These are phyloP conservation scores for Dendrobium officinale DNA, from an alignment of 106 monocot species.

Conservation along the genomic window DNA sequence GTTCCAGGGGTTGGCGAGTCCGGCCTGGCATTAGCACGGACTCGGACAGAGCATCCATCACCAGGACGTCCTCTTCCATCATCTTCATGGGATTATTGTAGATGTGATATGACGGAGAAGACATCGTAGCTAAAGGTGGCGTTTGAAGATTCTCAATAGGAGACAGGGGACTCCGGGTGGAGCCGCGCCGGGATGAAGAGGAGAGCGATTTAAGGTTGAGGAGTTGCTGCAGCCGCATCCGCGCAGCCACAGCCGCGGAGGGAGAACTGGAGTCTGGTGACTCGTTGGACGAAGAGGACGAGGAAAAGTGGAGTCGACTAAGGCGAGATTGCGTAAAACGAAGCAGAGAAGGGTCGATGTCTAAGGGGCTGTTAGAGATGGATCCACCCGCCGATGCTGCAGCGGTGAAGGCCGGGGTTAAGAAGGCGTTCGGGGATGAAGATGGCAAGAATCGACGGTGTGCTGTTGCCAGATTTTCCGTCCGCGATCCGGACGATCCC, in stretches of 20 bases:
- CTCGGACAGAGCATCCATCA: background rate
- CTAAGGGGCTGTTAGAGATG: background rate
- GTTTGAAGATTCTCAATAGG: constrained; percentile 3
- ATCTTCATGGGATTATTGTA: constrained; percentile 1
- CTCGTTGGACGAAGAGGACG: constrained; percentile 1
- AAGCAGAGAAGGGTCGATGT: constrained; percentile 2
- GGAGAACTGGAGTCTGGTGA: constrained; percentile 3
- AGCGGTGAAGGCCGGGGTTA: constrained; percentile 5
- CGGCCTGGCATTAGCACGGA: background rate
- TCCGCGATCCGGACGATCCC: background rate
- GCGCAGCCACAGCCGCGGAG: background rate
- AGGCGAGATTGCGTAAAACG: background rate
- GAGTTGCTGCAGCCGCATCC: background rate
- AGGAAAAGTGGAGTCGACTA: background rate
- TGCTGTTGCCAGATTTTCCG: background rate
- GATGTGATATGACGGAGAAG: background rate
- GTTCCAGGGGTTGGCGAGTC: background rate
- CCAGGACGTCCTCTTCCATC: constrained; percentile 5
- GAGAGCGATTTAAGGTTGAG: background rate
- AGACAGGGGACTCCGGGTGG: background rate
- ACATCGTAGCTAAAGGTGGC: background rate
- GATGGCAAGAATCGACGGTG: background rate
- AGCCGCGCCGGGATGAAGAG: background rate
- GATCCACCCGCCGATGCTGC: background rate
- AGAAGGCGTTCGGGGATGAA: background rate